Evolutionary conservation across 257 asterid genomes (phyloP).

Genomic region (Nicotiana noctiflora): DNA sequence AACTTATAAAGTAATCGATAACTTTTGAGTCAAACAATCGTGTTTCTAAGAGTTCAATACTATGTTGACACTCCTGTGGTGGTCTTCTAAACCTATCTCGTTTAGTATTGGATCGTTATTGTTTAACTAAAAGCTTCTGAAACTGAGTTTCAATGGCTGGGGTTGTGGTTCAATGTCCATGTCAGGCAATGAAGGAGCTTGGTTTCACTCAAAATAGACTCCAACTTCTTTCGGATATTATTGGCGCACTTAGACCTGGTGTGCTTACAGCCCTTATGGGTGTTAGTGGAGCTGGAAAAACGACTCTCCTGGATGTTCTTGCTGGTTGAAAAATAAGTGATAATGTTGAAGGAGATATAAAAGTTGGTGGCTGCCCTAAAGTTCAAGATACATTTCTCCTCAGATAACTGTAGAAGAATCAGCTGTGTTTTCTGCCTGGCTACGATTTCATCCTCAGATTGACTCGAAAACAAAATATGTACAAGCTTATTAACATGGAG

Average conservation of each 20-base stretch:
- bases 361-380: constrained; percentile 49
- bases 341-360: constrained; percentile 38
- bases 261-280: constrained; percentile 61
- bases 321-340: constrained; percentile 58
- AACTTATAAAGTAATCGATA: too few species aligned
- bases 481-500: not conserved
- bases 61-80: constrained; percentile 48
- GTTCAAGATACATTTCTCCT: constrained; percentile 52
- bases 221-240: constrained; percentile 41
- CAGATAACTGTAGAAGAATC: constrained; percentile 53
- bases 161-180: not conserved
- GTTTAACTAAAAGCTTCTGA: not conserved
- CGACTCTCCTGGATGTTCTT: constrained; percentile 59
- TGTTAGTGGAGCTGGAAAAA: constrained; percentile 59
- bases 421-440: constrained; percentile 49
- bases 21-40: too few species aligned
- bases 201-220: constrained; percentile 39
- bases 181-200: constrained; percentile 49
- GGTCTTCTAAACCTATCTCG: constrained; percentile 5
- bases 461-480: constrained; percentile 36
- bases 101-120: not conserved
- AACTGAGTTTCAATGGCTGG: not conserved
- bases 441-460: constrained; percentile 39
- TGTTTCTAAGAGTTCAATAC: constrained; percentile 53
- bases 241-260: constrained; percentile 52